These are phyloP conservation scores for Metrosideros polymorpha DNA, from an alignment of 441 rosid species.

Conservation along the genomic window DNA sequence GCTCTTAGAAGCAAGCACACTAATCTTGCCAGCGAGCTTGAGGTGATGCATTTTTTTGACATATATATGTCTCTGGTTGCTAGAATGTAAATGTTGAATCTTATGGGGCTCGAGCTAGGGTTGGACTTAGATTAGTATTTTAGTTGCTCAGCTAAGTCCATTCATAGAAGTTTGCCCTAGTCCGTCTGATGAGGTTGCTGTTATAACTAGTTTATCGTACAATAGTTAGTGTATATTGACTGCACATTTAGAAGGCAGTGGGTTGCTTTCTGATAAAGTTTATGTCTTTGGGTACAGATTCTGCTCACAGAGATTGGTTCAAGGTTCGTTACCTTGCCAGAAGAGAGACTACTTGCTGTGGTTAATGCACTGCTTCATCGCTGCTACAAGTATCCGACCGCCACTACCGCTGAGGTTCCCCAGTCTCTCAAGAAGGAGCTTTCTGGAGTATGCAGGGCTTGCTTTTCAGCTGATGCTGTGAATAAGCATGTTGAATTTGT, in stretches of 20 bases:
- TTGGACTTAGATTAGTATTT: background rate
- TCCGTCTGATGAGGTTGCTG: background rate
- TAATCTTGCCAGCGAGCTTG: slow-evolving; percentile 94
- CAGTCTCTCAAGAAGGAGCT: slow-evolving; percentile 98
- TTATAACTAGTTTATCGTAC: background rate
- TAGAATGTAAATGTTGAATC: background rate
- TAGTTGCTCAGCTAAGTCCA: background rate
- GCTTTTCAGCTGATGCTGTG: slow-evolving; percentile 97
- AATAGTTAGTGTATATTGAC: background rate
- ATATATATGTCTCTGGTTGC: background rate
- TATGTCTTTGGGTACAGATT: slow-evolving; percentile 28
- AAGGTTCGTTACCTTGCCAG: slow-evolving; percentile 92
- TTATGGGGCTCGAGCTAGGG: background rate
- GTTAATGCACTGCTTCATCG: slow-evolving; percentile 99
- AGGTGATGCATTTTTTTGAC: slow-evolving; percentile 42
- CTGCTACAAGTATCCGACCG: slow-evolving; percentile 97
- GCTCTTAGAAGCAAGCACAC: slow-evolving; percentile 90
- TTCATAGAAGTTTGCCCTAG: background rate
- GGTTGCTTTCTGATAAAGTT: background rate
- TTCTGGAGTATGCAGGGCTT: slow-evolving; percentile 97
- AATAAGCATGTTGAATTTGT: slow-evolving; percentile 97
- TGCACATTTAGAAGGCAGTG: background rate
- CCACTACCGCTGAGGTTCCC: slow-evolving; percentile 97
- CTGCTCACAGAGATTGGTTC: slow-evolving; percentile 98
- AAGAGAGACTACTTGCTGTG: slow-evolving; percentile 97